Base-by-base conservation (phyloP, 176 grass and related monocot species). In the Themeda triandra region DNA sequence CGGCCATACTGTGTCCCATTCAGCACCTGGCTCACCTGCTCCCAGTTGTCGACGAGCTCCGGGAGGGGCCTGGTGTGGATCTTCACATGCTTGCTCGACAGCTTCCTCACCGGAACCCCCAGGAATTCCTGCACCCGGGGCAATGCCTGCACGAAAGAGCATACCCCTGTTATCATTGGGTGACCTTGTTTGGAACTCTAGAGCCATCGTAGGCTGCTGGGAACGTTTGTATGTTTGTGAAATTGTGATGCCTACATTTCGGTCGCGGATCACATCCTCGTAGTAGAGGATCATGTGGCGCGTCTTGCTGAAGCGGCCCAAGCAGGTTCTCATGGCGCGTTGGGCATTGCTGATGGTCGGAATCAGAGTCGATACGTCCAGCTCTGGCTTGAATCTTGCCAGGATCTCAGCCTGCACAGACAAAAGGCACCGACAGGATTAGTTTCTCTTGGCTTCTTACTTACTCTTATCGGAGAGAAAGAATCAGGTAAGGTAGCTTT, bases 261-360 rank as follows among this genome's bases (percentile, higher is more conserved):
- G 73, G 29, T 92, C 85, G 4, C 81, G 64, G 86, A 95, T 87
- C 36, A 98, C 83, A 49, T 98, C 96, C 86, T 98, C 96, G 9
- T 98, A 98, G 77, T 98, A 95, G 33, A 98, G 76, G 70, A 93
- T 45, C 86, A 95, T 90, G 80, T 92, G 93, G 24, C 85, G 89
- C 0, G 78, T 88, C 48, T 62, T 91, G 23, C 83, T 83, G 84
- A 95, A 95, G 72, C 27, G 83, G 30, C 66, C 72, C 73, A 95
- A 64, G 56, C 85, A 86, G 29, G 78, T 78, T 32, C 56, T 79
- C 59, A 93, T 89, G 66, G 85, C 85, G 41, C 72, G 88, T 68
- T 95, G 89, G 17, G 85, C 76, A 36, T 59, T 30, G 73, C 80
- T 84, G 31, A 98, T 88, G 77, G 81, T 88, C 41, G 92, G 78